A percentile compares a stretch with the other conserved stretches of the same genome.
These are phyloP conservation scores for Atkinsonella texensis DNA, from an alignment of 2,329 filamentous ascomycete species.

Conservation along the genomic window DNA sequence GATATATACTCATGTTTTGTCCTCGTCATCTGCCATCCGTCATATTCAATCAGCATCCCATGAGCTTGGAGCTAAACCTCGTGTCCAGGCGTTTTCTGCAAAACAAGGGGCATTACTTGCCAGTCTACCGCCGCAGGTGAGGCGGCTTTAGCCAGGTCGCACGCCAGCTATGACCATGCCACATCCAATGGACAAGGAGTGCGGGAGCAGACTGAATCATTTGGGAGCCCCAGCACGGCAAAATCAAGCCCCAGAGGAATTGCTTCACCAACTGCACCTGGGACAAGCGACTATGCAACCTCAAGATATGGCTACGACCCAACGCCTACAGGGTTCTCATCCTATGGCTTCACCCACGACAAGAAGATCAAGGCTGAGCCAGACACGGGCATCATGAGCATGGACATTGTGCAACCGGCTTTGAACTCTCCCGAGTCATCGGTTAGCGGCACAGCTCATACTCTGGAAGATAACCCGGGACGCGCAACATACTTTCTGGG, in stretches of 20 bases:
- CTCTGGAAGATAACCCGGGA: slow-evolving; percentile 29
- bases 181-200: not conserved
- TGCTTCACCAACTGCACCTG: slow-evolving; percentile 2
- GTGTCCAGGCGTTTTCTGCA: slow-evolving; percentile 21
- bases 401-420: slow-evolving; percentile 7
- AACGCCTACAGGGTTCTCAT: not conserved
- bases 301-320: slow-evolving; percentile 1
- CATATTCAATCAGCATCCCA: not conserved
- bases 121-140: slow-evolving; percentile 16
- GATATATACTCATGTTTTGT: not conserved
- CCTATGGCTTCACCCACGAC: slow-evolving; percentile 2
- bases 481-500: slow-evolving; percentile 34
- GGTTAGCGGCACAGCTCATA: slow-evolving; percentile 13
- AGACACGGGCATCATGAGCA: slow-evolving; percentile 2
- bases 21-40: not conserved
- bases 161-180: not conserved
- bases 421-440: slow-evolving; percentile 7
- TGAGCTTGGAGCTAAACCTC: not conserved
- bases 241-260: slow-evolving; percentile 4
- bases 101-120: slow-evolving; percentile 20
- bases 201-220: not conserved
- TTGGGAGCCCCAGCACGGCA: slow-evolving; percentile 4
- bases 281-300: slow-evolving; percentile 1
- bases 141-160: slow-evolving; percentile 1
- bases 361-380: not conserved